Evolutionary conservation across 345 rosid species (phyloP), one percentile per base, ranked within the genome.

Genomic region (Tarenaya hassleriana): DNA sequence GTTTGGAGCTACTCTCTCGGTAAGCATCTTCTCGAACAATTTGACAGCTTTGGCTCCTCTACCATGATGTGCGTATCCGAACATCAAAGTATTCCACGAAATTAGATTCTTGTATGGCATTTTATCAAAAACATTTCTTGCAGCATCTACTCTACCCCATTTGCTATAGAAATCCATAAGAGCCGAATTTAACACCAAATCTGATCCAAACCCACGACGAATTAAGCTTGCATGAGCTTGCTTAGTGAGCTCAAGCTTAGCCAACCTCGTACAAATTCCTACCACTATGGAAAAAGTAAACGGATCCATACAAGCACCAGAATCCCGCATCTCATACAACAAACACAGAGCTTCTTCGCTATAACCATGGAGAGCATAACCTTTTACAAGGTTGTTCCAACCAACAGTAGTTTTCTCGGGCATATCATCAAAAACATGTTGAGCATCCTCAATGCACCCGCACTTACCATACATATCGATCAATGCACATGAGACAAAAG

Each of bases 161-260:
- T 90, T 90, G 83, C 97, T 76, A 52, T 90, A 90, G 39, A 83
- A 90, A 66, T 90, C 97, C 16, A 86, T 84, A 8, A 90, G 90
- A 10, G 88, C 80, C 0, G 97, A 77, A 60, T 73, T 83, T 6
- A 86, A 88, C 0, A 90, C 84, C 3, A 80, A 66, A 58, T 90
- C 95, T 4, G 73, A 68, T 52, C 84, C 83, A 63, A 76, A 90
- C 32, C 88, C 88, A 16, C 60, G 74, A 10, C 95, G 86, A 52
- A 86, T 52, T 24, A 86, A 60, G 55, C 72, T 67, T 29, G 88
- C 86, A n/a, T 86, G 97, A 39, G 86, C 95, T 77, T 86, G 88
- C 71, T 72, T 86, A 47, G 88, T 86, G 54, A 72, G 78, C 1
- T 80, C 83, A 61, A 75, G 20, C 2, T 86, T 83, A 44, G 90